Evolutionary conservation across 2,329 filamentous ascomycete species (phyloP).

Genomic region (Stagonosporopsis cucurbitacearum): DNA sequence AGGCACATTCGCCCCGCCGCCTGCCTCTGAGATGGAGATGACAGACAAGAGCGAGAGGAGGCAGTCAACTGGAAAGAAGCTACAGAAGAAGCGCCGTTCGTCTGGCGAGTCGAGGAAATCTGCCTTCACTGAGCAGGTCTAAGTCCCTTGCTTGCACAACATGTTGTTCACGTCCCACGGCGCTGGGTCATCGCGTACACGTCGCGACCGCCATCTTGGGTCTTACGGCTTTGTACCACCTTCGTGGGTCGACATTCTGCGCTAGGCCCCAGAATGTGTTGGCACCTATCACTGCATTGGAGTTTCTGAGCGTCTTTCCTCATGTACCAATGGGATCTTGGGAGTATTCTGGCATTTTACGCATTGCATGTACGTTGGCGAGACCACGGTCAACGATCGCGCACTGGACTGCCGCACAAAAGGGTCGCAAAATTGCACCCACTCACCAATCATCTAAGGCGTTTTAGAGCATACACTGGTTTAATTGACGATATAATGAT

Average conservation of each 20-base stretch:
- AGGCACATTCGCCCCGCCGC: conserved; percentile 47
- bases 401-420: conserved; percentile 20
- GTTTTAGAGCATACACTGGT: conserved; percentile 18
- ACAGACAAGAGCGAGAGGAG: conserved; percentile 38
- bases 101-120: conserved; percentile 41
- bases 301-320: conserved; percentile 35
- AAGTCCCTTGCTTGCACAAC: conserved; percentile 26
- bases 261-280: conserved; percentile 18
- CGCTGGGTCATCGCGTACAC: conserved; percentile 25
- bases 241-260: conserved; percentile 28
- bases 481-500: conserved; percentile 21
- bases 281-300: conserved; percentile 30
- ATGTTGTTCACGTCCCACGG: conserved; percentile 26
- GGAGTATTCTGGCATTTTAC: conserved; percentile 22
- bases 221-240: conserved; percentile 30
- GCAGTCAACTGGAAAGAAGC: conserved; percentile 43
- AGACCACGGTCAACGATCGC: conserved; percentile 8
- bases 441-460: conserved; percentile 16
- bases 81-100: conserved; percentile 53
- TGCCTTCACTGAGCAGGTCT: conserved; percentile 49
- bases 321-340: conserved; percentile 29
- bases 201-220: conserved; percentile 28
- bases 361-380: conserved; percentile 23
- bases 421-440: conserved; percentile 14
- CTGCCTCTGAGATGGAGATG: conserved; percentile 37